Base-by-base conservation (phyloP, 2,329 filamentous ascomycete genomes). In the Colletotrichum shisoi region DNA sequence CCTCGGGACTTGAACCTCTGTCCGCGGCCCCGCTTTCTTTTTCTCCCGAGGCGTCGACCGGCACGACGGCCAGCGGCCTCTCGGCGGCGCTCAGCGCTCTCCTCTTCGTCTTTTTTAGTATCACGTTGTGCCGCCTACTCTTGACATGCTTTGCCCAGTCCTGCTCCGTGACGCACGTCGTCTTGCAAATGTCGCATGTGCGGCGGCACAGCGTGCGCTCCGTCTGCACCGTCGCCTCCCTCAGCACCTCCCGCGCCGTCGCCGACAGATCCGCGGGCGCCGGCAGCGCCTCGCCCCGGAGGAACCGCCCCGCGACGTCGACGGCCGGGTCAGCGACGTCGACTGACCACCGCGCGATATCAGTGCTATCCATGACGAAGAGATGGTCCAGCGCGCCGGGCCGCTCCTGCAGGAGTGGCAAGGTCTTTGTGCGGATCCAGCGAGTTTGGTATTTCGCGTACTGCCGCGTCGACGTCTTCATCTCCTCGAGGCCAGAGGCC, bases 391-490 rank as follows among this genome's bases (percentile, higher is more conserved):
- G 75, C 1, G 82, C 81, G 9, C 81, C 78, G 17, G 82, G 78
- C 42, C 85, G 82, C 19, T 86, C 84, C 44, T 80, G 82, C 34
- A 95, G 80, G 1, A 89, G 87, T 11, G 89, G 88, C 48, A 95
- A 84, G 31, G 96, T 84, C 74, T 96, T 96, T 71, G 90, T 86
- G 17, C 90, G 86, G 62, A 98, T 96, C 93, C 94, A 99, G 66
- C 89, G 87, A 19, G 92, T 81, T 76, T 99, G 95, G 8, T 90
- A 87, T 68, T 88, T 91, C 2, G 94, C 92, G 74, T 99, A 99
- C 71, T 94, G 92, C 11, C 93, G 86, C 0, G 94, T 99, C 2
- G 91, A 91, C 5, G 87, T 85, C 75, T 96, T 93, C 70, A 93
- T 94, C 57, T 88, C 85, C 70, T 94, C 91, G 0, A 97, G 79